Percentiles rank a stretch among this genome's conserved stretches.
phyloP scores from a whole-genome alignment of 2,329 filamentous ascomycete genomes.

The Cercospora zeae-maydis region DNA sequence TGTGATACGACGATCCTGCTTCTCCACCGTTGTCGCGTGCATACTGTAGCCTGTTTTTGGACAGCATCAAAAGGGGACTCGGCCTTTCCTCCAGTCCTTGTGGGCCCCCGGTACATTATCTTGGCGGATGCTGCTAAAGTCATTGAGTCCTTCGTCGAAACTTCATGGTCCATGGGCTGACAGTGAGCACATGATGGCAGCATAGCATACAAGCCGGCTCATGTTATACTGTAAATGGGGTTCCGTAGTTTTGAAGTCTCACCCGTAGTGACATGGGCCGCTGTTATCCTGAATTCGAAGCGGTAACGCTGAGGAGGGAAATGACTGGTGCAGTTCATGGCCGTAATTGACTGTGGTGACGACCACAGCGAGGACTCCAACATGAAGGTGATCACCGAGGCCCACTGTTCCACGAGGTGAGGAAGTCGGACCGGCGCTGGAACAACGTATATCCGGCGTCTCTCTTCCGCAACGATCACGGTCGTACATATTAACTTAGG shows the following conservation, averaged over 20 bases:
- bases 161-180: neutral
- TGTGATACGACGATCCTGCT: neutral
- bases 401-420: neutral
- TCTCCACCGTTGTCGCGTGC: neutral
- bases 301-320: too few species aligned
- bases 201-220: too few species aligned
- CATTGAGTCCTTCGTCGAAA: neutral
- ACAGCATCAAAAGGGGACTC: neutral
- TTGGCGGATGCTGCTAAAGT: neutral
- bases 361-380: neutral
- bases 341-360: neutral
- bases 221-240: too few species aligned
- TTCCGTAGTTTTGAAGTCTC: too few species aligned
- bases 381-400: neutral
- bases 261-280: too few species aligned
- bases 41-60: neutral
- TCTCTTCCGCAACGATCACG: neutral
- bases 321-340: neutral
- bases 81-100: neutral
- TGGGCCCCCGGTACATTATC: neutral
- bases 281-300: too few species aligned
- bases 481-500: too few species aligned
- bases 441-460: neutral
- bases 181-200: neutral
- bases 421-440: neutral